phyloP scores from a whole-genome alignment of 805 yeast genomes.

The Spathaspora sp. region DNA sequence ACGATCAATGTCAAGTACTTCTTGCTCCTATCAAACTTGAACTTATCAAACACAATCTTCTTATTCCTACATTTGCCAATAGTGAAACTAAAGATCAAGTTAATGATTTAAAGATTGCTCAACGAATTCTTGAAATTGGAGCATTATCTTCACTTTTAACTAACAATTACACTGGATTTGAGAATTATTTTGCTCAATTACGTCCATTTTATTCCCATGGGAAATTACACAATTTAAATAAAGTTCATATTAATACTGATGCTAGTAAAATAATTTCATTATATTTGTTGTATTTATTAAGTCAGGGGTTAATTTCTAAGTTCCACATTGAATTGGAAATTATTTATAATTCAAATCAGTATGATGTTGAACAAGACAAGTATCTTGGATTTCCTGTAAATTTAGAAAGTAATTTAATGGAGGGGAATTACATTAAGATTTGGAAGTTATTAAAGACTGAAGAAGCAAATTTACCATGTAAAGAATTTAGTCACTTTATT shows the following conservation, averaged over 20 bases:
- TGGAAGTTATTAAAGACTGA: slow-evolving; percentile 66
- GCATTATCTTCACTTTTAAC: slow-evolving; percentile 73
- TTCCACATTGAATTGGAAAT: slow-evolving; percentile 88
- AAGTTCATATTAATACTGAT: slow-evolving; percentile 27
- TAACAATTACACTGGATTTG: slow-evolving; percentile 60
- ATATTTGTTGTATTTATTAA: slow-evolving; percentile 69
- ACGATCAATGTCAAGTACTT: slow-evolving; percentile 54
- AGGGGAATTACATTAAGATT: slow-evolving; percentile 91
- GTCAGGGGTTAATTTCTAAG: slow-evolving; percentile 79
- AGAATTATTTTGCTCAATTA: slow-evolving; percentile 69
- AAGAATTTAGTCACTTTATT: slow-evolving; percentile 78
- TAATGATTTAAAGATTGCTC: slow-evolving; percentile 71
- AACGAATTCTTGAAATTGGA: slow-evolving; percentile 84
- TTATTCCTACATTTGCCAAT: slow-evolving; percentile 54
- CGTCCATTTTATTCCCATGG: slow-evolving; percentile 65
- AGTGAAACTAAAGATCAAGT: slow-evolving; percentile 39
- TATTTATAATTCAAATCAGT: slow-evolving; percentile 48
- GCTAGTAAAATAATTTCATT: slow-evolving; percentile 67
- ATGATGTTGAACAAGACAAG: slow-evolving; percentile 60
- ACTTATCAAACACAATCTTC: slow-evolving; percentile 69
- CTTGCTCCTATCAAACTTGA: slow-evolving; percentile 75
- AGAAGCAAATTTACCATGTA: slow-evolving; percentile 52
- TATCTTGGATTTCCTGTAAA: slow-evolving; percentile 80
- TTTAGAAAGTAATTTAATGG: slow-evolving; percentile 91
- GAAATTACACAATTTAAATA: slow-evolving; percentile 46